These are phyloP conservation scores for Juglanconis juglandina DNA, from an alignment of 2,329 filamentous ascomycete species.

Conservation along the genomic window DNA sequence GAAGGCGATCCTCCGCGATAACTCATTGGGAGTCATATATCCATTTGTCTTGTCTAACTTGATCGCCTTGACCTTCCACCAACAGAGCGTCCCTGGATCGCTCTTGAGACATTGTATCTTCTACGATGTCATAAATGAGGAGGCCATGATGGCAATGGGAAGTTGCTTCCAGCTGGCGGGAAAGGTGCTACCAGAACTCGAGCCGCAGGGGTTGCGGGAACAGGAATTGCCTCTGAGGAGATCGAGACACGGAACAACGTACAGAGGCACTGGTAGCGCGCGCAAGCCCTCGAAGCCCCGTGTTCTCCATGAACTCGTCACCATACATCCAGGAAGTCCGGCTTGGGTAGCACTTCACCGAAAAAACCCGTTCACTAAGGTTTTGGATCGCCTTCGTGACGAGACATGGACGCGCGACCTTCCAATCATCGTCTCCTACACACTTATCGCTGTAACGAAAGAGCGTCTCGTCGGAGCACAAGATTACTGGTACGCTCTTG, in stretches of 20 bases:
- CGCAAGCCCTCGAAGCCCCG: background rate
- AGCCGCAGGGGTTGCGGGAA: background rate
- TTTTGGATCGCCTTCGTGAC: background rate
- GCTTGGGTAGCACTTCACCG: background rate
- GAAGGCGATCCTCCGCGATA: background rate
- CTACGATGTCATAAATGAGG: background rate
- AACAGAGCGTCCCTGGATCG: background rate
- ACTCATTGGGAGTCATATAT: background rate
- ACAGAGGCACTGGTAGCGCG: background rate
- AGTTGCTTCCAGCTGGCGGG: background rate
- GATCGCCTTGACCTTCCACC: background rate
- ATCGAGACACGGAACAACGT: background rate
- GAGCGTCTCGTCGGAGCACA: background rate
- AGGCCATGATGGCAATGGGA: background rate
- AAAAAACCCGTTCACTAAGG: background rate
- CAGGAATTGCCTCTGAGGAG: background rate
- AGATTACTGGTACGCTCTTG: background rate
- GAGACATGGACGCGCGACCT: background rate
- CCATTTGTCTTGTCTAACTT: conserved; percentile 1
- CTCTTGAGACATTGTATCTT: background rate
- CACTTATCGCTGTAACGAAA: background rate
- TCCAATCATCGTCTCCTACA: background rate
- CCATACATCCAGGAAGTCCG: background rate
- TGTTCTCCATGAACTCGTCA: background rate
- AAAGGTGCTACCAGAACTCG: background rate